Base-by-base conservation (phyloP, 495 filamentous ascomycete species). In the Xylaria castorea region DNA sequence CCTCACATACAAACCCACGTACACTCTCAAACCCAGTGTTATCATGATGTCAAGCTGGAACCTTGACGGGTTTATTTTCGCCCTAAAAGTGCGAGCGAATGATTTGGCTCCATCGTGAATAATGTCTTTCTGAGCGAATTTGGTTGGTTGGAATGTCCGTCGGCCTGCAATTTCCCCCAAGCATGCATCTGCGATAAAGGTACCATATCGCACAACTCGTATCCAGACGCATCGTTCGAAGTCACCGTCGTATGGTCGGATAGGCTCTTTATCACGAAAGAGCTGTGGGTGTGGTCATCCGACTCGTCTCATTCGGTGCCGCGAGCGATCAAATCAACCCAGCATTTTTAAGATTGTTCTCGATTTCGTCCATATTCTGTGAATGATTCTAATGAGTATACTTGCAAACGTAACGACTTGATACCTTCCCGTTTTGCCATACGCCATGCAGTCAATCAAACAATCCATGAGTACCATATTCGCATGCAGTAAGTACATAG, bases 271-370 rank as follows among this genome's bases (percentile, higher is more conserved):
- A 25, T 46, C n/a, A 5, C 16, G 25, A 36, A 34, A 65, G 58
- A 27, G 57, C 30, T 20, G 42, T 25, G 61, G 46, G 27, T 48
- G 40, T 64, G 40, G 34, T 32, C 34, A 22, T 64, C 42, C 38
- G 30, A 42, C 11, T 48, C 62, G 38, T 57, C 36, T 58, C 61
- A 20, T 67, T 25, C 16, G n/a, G 34, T 66, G 71, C 60, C 53
- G 51, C 42, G 58, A 67, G 61, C 60, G 57, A 70, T 85, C 81
- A 86, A 25, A 85, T 32, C 51, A 84, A 73, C 8, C 84, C 84
- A 16, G 55, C 67, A 18, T 82, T 74, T 75, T 79, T 82, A 58
- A 86, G 79, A 38, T 79, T 78, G n/a, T 68, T 69, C 32, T 79
- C 71, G 71, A 85, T 68, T 57, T 75, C 70, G 36, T 83, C 76